Evolutionary conservation across 139 green algal genomes (phyloP).

Genomic region (Ettlia oleoabundans): DNA sequence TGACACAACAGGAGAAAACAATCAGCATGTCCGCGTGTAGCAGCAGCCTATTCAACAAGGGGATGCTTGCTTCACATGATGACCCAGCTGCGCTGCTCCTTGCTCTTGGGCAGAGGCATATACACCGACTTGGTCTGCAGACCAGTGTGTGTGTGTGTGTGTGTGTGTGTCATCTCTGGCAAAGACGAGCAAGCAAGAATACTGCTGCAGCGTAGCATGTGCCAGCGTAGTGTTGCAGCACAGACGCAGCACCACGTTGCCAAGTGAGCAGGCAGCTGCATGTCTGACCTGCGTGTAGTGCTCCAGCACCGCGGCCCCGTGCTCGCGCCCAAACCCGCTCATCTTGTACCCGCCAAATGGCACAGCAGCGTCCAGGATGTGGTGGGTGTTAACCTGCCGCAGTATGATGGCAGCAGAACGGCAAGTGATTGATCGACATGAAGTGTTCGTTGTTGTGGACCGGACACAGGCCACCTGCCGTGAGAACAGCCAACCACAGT

Average conservation of each 20-base stretch:
- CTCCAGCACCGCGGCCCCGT: constrained; percentile 58
- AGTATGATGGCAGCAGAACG: constrained; percentile 13
- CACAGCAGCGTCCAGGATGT: constrained; percentile 24
- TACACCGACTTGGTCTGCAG: constrained; percentile 61
- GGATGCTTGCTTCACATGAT: constrained; percentile 17
- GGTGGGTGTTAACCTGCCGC: constrained; percentile 39
- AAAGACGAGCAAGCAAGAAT: too few species aligned
- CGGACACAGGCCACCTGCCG: too few species aligned
- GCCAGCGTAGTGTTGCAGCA: too few species aligned
- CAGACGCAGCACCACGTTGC: too few species aligned
- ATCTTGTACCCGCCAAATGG: constrained; percentile 65
- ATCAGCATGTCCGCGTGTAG: too few species aligned
- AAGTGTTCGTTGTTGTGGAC: background rate
- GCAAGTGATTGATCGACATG: too few species aligned
- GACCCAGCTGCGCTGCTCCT: constrained; percentile 33
- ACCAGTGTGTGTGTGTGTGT: background rate
- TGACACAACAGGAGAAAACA: background rate
- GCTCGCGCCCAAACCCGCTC: constrained; percentile 62
- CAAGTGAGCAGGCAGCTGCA: background rate
- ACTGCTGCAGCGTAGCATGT: too few species aligned
- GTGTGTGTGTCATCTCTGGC: too few species aligned
- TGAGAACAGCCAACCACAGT: background rate
- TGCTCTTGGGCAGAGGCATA: constrained; percentile 47
- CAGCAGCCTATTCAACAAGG: background rate
- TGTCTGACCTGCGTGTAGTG: constrained; percentile 65